Conservation (phyloP, 345 rosid species). For the Eucalyptus decipiens region DNA sequence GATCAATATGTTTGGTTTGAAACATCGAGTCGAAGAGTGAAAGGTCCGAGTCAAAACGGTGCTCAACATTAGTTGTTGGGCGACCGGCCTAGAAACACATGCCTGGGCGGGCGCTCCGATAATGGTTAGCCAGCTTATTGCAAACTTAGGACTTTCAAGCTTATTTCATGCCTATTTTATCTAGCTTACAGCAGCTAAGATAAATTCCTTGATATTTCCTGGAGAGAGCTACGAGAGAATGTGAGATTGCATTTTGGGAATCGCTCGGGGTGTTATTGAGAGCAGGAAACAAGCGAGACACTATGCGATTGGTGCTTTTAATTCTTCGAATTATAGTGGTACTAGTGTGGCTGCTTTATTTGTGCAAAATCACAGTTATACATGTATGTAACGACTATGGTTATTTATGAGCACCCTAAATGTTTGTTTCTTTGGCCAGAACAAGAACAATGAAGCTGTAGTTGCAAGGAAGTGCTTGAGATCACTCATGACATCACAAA, state of each 20-base stretch:
- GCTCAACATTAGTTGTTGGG: not conserved
- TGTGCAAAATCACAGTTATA: not conserved
- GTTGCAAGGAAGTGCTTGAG: not conserved
- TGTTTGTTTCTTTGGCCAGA: not conserved
- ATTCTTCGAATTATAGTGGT: not conserved
- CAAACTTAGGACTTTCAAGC: not conserved
- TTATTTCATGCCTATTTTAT: not conserved
- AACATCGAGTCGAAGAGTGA: not conserved
- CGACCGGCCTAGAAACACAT: not conserved
- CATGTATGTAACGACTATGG: not conserved
- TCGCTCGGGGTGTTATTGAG: not conserved
- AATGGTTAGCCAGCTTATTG: not conserved
- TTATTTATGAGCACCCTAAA: not conserved
- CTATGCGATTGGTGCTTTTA: not conserved
- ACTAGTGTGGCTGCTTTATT: not conserved
- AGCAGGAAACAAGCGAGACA: not conserved
- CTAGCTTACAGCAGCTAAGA: not conserved
- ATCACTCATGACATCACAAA: not conserved
- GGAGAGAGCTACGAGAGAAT: not conserved
- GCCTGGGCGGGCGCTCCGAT: not conserved
- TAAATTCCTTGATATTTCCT: not conserved
- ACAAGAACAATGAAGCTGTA: not conserved
- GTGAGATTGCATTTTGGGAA: not conserved
- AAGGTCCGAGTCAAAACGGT: not conserved
- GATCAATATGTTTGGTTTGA: not conserved